Conservation (phyloP, 306 rosid genomes). For the Dalbergia oliveri region DNA sequence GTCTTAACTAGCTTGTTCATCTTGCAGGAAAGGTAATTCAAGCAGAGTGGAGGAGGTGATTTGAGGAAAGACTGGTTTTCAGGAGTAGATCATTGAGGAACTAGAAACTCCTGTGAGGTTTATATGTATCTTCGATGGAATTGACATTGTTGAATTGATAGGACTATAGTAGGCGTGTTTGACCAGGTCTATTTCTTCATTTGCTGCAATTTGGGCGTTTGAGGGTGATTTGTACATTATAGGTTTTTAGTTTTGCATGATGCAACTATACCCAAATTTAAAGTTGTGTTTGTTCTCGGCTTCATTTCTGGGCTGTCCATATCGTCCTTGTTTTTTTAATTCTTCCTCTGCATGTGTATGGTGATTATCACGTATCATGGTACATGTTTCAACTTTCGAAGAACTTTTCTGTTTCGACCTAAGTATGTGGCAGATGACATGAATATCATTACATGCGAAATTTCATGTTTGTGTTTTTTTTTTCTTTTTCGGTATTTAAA, state of each 20-base stretch:
- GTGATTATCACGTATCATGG: conserved; percentile 31
- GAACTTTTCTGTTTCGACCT: conserved; percentile 30
- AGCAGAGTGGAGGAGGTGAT: conserved; percentile 93
- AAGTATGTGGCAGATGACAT: neutral
- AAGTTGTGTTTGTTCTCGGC: conserved; percentile 54
- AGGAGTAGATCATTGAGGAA: conserved; percentile 47
- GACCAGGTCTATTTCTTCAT: conserved; percentile 50
- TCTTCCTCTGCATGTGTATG: conserved; percentile 33
- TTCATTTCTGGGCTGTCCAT: conserved; percentile 54
- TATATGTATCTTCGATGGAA: conserved; percentile 52
- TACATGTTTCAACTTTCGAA: conserved; percentile 1
- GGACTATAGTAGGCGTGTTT: conserved; percentile 59
- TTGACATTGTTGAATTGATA: conserved; percentile 48
- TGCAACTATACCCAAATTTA: conserved; percentile 49
- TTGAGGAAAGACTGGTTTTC: conserved; percentile 39
- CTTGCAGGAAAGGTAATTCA: conserved; percentile 83
- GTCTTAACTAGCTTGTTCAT: conserved; percentile 22
- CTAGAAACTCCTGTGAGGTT: conserved; percentile 51
- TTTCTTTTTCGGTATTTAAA: no score
- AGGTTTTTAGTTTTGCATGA: conserved; percentile 66
- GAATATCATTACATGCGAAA: neutral
- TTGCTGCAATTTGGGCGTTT: conserved; percentile 72
- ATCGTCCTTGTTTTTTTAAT: conserved; percentile 35
- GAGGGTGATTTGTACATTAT: conserved; percentile 94
- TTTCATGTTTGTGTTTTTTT: neutral